Conservation (phyloP, 2,329 filamentous ascomycete genomes). For the Madurella fahalii region DNA sequence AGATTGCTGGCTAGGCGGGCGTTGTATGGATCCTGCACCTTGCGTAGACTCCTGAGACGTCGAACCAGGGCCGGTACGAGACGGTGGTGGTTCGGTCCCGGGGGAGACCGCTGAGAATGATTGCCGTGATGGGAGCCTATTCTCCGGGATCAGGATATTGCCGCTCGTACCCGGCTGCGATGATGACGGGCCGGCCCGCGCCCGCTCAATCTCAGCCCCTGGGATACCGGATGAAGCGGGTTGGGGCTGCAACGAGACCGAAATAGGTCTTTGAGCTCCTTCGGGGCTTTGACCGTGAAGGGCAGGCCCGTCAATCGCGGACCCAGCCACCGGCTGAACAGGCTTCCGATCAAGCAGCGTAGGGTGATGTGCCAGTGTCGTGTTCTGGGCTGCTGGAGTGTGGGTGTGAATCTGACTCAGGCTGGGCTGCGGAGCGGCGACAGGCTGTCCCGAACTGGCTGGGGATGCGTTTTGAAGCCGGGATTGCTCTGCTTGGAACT, state of each 20-base stretch:
- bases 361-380: background rate
- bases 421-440: constrained; percentile 10
- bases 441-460: constrained; percentile 14
- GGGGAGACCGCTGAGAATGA: constrained; percentile 6
- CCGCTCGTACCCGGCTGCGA: background rate
- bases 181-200: background rate
- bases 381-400: background rate
- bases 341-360: constrained; percentile 17
- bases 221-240: constrained; percentile 2
- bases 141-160: constrained; percentile 1
- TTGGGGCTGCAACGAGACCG: constrained; percentile 13
- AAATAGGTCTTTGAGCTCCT: constrained; percentile 12
- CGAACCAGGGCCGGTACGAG: constrained; percentile 4
- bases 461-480: constrained; percentile 17
- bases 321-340: constrained; percentile 7
- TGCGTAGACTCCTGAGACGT: constrained; percentile 6
- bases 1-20: constrained; percentile 17
- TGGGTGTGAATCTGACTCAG: constrained; percentile 2
- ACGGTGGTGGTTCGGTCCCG: background rate
- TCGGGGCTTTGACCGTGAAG: background rate
- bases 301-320: background rate
- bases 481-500: constrained; percentile 15
- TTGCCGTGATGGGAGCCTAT: constrained; percentile 1
- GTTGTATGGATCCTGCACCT: background rate
- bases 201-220: constrained; percentile 9